Evolutionary conservation across 768 basidiomycete genomes (phyloP), one percentile per base, ranked within the genome.

Genomic region (Podaxis rugospora): DNA sequence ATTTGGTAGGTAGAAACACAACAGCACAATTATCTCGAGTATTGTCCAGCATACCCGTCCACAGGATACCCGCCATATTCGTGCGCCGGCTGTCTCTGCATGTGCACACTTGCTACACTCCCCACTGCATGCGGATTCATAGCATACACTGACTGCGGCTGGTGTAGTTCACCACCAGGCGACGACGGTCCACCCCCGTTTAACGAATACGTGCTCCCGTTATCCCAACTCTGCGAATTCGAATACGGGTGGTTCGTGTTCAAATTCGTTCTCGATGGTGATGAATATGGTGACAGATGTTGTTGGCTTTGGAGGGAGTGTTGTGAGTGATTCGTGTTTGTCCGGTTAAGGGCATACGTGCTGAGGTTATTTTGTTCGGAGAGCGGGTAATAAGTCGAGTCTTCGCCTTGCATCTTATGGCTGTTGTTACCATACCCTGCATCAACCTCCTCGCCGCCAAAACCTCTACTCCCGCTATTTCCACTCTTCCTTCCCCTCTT

Each of bases 401-500:
- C 36, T 46, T 62, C 59, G 14, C 23, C 51, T 18, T 46, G 28
- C 6, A 9, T 49, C 27, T 44, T 46, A 32, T 32, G 56, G 14
- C 18, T 28, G 13, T 13, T 55, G 27, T 25, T 49, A 32, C 28
- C 28, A 32, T 32, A 32, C 28, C 28, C 28, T 9, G 28, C 28
- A 32, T 9, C 9, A 27, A n/a, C 16, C 18, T 56, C 52, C 35
- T 46, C 44, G 3, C 39, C 62, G 40, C 16, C 50, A n/a, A 47
- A 40, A 27, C 35, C 44, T 23, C 37, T 51, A 18, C 27, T 32
- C 27, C 60, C 56, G 35, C 21, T 32, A 23, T 53, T 55, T 23
- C 55, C 55, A 32, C 50, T 37, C 42, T 51, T 59, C 25, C 63
- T 27, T 16, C 55, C 54, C 42, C 63, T 37, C 51, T 61, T 65